Conservation (phyloP, 352 stramenopile species). For the Globisporangium apiculatum region DNA sequence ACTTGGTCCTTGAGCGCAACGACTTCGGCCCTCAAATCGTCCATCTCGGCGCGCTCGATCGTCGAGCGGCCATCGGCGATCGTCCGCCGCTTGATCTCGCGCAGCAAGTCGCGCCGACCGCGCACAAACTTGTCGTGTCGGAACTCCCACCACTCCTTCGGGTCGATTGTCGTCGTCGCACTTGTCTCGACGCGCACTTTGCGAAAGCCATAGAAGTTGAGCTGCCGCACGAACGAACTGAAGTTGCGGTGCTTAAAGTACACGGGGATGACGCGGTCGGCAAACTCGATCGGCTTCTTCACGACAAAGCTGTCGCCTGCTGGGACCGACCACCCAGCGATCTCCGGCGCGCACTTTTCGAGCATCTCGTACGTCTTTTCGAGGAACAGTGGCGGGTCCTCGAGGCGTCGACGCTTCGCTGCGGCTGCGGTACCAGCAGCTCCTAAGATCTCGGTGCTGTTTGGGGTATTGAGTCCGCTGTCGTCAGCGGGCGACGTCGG, state of each 20-base stretch:
- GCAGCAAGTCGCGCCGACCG: slow-evolving; percentile 54
- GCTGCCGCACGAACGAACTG: slow-evolving; percentile 88
- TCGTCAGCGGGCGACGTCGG: slow-evolving; percentile 28
- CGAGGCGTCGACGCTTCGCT: slow-evolving; percentile 27
- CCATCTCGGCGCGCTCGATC: slow-evolving; percentile 65
- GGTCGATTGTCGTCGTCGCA: slow-evolving; percentile 25
- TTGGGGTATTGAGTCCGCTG: slow-evolving; percentile 22
- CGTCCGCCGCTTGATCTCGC: slow-evolving; percentile 66
- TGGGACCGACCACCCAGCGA: slow-evolving; percentile 69
- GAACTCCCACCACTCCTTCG: slow-evolving; percentile 82
- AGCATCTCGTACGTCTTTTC: slow-evolving; percentile 90
- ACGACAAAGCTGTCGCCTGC: slow-evolving; percentile 84
- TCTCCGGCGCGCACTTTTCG: slow-evolving; percentile 57
- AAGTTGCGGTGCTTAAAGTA: slow-evolving; percentile 94
- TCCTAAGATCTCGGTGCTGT: slow-evolving; percentile 13
- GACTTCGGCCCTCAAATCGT: slow-evolving; percentile 59
- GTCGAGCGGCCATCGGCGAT: slow-evolving; percentile 15
- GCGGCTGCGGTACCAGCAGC: not conserved
- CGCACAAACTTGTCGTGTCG: slow-evolving; percentile 79
- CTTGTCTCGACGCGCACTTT: slow-evolving; percentile 63
- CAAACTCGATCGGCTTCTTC: slow-evolving; percentile 83
- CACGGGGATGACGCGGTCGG: slow-evolving; percentile 78
- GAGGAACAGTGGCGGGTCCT: slow-evolving; percentile 70
- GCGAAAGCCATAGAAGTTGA: slow-evolving; percentile 90
- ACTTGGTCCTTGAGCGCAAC: slow-evolving; percentile 50